phyloP scores from a whole-genome alignment of 768 basidiomycete genomes.

The Trametes cubensis region DNA sequence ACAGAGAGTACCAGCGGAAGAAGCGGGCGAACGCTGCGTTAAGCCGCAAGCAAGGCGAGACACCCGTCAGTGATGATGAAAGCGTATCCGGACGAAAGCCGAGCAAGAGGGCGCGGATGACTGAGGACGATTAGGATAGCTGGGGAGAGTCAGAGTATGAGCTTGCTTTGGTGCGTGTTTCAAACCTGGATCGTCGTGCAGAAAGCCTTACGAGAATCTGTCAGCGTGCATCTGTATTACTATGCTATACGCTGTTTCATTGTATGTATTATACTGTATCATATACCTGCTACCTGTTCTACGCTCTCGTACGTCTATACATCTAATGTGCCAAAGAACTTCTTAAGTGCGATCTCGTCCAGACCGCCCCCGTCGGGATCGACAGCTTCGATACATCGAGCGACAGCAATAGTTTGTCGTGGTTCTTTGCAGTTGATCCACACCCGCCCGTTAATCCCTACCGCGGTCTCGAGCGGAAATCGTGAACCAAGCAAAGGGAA shows the following conservation, averaged over 20 bases:
- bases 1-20: conserved; percentile 78
- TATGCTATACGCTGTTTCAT: background rate
- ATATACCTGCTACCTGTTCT: no score
- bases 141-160: background rate
- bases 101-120: conserved; percentile 68
- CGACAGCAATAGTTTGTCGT: conserved; percentile 72
- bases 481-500: conserved; percentile 77
- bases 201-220: no score
- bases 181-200: no score
- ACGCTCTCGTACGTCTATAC: conserved; percentile 31
- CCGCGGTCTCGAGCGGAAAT: conserved; percentile 86
- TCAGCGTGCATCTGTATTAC: background rate
- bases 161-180: background rate
- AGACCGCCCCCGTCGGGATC: conserved; percentile 75
- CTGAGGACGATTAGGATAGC: conserved; percentile 61
- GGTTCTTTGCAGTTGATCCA: conserved; percentile 83
- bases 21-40: conserved; percentile 63
- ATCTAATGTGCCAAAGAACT: conserved; percentile 53
- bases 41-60: conserved; percentile 60
- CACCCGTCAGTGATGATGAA: conserved; percentile 71
- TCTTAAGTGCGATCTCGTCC: conserved; percentile 54
- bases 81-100: conserved; percentile 55
- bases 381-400: conserved; percentile 79
- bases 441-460: conserved; percentile 89
- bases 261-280: conserved; percentile 17